Base-by-base conservation (phyloP, 768 basidiomycete genomes). In the Gloeophyllum trabeum region DNA sequence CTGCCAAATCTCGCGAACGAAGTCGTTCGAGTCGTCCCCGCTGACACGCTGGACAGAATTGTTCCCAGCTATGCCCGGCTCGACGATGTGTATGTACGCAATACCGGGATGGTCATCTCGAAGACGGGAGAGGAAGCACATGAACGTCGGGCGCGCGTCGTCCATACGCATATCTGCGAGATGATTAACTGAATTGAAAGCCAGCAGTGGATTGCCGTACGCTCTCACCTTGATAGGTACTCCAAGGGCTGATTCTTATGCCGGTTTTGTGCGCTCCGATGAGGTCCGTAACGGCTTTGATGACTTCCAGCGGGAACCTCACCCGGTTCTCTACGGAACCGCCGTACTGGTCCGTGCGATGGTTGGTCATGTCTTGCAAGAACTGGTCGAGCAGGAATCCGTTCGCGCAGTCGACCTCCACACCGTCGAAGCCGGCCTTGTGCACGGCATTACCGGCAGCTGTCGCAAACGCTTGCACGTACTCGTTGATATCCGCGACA, bases 331-430 rank as follows among this genome's bases (percentile, higher is more conserved):
- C 73, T 22, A 83, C 58, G 36, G 68, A 70, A 2, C 84, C 84
- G 0, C 84, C 84, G 54, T 80, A 87, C 35, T 67, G 60, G 53
- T 85, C 81, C 5, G 68, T 73, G 14, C 80, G 67, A 3, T 65
- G 50, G 56, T 83, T 83, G 25, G 62, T 63, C 16, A 63, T 52
- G 21, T 70, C 62, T 49, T 80, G 75, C 7, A 77, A 45, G 63
- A 84, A 82, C 52, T 83, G 77, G 51, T 82, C 75, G 14, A 68
- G 42, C 7, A 79, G 54, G 45, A 70, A 73, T 0, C 58, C 57
- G 23, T 57, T 57, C 10, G 54, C 55, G 7, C 41, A 51, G 32
- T 61, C 56, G n/a, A 51, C 47, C 51, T 68, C 63, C 20, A 63
- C 52, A 14, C 63, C 66, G 44, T 66, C 63, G 43, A 65, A 64